Percentiles rank a stretch among this genome's conserved stretches.
These are phyloP conservation scores for Neurospora sp. DNA, from an alignment of 495 filamentous ascomycete species.

Conservation along the genomic window DNA sequence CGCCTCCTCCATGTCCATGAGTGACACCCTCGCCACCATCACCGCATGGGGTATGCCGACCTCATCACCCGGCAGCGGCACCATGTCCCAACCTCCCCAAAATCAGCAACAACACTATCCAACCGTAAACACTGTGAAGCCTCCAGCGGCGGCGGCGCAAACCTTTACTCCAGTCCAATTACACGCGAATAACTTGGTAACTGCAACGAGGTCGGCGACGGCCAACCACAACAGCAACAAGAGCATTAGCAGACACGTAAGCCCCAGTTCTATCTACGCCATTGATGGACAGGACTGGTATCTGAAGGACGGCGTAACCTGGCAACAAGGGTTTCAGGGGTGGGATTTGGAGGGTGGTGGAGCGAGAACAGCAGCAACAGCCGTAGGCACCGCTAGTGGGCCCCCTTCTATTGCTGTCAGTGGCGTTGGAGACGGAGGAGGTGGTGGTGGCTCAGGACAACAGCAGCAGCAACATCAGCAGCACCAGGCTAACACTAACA, in stretches of 20 bases:
- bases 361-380: constrained; percentile 1
- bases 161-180: background rate
- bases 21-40: constrained; percentile 11
- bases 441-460: background rate
- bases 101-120: background rate
- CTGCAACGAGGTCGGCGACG: constrained; percentile 4
- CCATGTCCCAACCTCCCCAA: background rate
- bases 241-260: constrained; percentile 4
- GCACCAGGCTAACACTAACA: background rate
- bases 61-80: constrained; percentile 1
- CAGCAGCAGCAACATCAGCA: background rate
- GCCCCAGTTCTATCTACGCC: constrained; percentile 21
- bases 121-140: background rate
- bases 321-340: constrained; percentile 37
- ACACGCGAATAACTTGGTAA: background rate
- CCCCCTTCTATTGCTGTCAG: background rate
- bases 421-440: background rate
- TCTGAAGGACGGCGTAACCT: constrained; percentile 38
- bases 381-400: background rate
- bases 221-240: constrained; percentile 3
- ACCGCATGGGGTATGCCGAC: constrained; percentile 19
- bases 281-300: constrained; percentile 43
- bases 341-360: constrained; percentile 21
- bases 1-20: constrained; percentile 16
- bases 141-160: background rate